Conservation (phyloP, 2,329 filamentous ascomycete genomes). For the Stagonosporopsis vannaccii region DNA sequence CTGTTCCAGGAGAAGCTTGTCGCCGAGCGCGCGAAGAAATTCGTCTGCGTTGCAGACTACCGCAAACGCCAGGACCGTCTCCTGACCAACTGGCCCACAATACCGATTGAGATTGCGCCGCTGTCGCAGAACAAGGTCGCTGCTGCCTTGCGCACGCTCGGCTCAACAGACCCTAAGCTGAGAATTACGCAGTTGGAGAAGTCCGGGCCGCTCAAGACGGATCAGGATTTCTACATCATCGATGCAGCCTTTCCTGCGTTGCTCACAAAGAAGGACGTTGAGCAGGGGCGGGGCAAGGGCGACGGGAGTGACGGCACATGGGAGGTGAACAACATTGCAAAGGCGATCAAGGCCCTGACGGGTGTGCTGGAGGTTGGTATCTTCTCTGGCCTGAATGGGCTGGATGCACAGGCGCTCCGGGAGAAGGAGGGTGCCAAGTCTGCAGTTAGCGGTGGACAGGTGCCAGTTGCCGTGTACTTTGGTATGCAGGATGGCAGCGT, state of each 20-base stretch:
- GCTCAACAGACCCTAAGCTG: conserved; percentile 73
- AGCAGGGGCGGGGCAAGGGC: conserved; percentile 51
- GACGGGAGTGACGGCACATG: conserved; percentile 72
- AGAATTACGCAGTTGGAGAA: conserved; percentile 77
- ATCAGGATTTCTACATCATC: conserved; percentile 88
- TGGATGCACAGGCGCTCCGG: conserved; percentile 64
- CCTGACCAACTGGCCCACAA: conserved; percentile 76
- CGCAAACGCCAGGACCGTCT: conserved; percentile 85
- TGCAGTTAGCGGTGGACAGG: conserved; percentile 71
- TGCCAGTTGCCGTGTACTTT: conserved; percentile 93
- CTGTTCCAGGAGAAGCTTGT: conserved; percentile 98
- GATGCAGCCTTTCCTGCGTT: conserved; percentile 86
- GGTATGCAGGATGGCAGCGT: conserved; percentile 74
- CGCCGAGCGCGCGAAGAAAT: conserved; percentile 81
- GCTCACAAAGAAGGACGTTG: conserved; percentile 66
- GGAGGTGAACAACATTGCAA: conserved; percentile 79
- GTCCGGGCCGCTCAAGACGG: conserved; percentile 82
- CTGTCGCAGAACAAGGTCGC: conserved; percentile 81
- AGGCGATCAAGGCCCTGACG: conserved; percentile 78
- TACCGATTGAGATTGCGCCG: conserved; percentile 94
- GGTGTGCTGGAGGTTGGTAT: conserved; percentile 93
- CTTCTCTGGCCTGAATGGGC: conserved; percentile 83
- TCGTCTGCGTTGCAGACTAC: conserved; percentile 90
- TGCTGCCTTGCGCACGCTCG: conserved; percentile 73
- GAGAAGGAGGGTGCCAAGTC: conserved; percentile 29